Base-by-base conservation (phyloP, 2,329 filamentous ascomycete species). In the Neocucurbitaria cava region DNA sequence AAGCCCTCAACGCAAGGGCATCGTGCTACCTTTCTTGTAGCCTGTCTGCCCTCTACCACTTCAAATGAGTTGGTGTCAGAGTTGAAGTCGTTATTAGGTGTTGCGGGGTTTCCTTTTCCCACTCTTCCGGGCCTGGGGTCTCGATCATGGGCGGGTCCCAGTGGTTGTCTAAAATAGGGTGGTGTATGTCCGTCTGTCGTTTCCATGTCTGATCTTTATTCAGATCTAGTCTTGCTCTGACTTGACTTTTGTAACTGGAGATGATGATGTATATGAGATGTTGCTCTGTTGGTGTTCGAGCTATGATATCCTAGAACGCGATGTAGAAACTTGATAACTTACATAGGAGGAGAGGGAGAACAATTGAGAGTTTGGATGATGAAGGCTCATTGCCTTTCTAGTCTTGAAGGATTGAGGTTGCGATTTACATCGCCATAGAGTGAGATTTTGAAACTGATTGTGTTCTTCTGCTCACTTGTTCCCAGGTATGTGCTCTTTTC, bases 1-100 rank as follows among this genome's bases (percentile, higher is more conserved):
- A 0, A 76, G 73, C 52, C 73, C 73, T 5, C 69, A 70, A 33
- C 62, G 73, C 38, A 76, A 75, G 54, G 72, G 71, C n/a, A 49
- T 73, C 4, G 53, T 73, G 2, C 46, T 74, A 20, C 72, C 72
- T 6, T 73, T 75, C 56, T 44, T 71, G 45, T 56, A 40, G 20
- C 20, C 20, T n/a, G 17, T 5, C 7, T 21, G 10, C 36, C n/a
- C n/a, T 5, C 18, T 39, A 11, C 28, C 17, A 39, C 13, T 18
- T 9, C 2, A 38, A 39, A 21, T 9, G 18, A 38, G 36, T 10
- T 39, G 3, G 10, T 5, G 35, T 18, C 9, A n/a, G 6, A 18
- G 33, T 35, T 13, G 11, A 13, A 35, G n/a, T n/a, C n/a, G n/a
- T n/a, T n/a, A n/a, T n/a, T n/a, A n/a, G 35, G 35, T 5, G 38